Percentiles rank a stretch among this genome's conserved stretches.
Evolutionary conservation across 495 filamentous ascomycete genomes (phyloP).

Genomic region (Neurospora tetrasperma): DNA sequence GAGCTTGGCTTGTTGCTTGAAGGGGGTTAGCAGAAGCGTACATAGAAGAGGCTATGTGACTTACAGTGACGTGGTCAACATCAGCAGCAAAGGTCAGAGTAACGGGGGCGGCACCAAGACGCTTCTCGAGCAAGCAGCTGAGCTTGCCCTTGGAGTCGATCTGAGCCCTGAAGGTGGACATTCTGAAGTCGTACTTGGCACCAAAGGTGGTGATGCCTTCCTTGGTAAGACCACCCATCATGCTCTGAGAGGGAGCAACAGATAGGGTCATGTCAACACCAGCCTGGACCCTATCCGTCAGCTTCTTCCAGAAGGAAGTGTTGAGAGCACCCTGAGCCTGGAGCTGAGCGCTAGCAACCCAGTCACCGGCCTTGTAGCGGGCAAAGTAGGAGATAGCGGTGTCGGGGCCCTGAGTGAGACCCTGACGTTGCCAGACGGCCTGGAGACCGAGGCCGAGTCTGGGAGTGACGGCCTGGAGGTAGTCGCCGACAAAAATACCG

Average conservation of each 20-base stretch:
- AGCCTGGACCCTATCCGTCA: conserved; percentile 93
- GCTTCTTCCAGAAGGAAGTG: conserved; percentile 86
- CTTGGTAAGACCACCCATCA: conserved; percentile 64
- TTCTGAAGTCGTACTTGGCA: conserved; percentile 96
- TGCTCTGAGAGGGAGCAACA: conserved; percentile 55
- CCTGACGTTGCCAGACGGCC: conserved; percentile 82
- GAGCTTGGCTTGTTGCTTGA: conserved; percentile 86
- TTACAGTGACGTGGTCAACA: conserved; percentile 92
- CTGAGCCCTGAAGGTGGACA: conserved; percentile 89
- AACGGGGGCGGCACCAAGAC: conserved; percentile 71
- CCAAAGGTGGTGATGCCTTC: conserved; percentile 87
- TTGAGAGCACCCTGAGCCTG: conserved; percentile 74
- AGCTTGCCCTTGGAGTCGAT: conserved; percentile 91
- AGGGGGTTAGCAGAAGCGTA: conserved; percentile 12
- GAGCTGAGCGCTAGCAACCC: conserved; percentile 80
- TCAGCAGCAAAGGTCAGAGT: conserved; percentile 91
- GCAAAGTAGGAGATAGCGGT: conserved; percentile 78
- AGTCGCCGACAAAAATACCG: conserved; percentile 89
- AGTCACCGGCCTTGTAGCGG: conserved; percentile 80
- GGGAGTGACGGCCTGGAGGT: conserved; percentile 87
- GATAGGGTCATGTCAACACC: conserved; percentile 90
- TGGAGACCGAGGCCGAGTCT: conserved; percentile 82
- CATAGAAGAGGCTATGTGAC: conserved; percentile 17
- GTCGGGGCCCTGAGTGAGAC: conserved; percentile 68
- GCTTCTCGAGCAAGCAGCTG: conserved; percentile 87